phyloP scores from a whole-genome alignment of 2,329 filamentous ascomycete species.

The Cladosporium austrohemisphaericum region DNA sequence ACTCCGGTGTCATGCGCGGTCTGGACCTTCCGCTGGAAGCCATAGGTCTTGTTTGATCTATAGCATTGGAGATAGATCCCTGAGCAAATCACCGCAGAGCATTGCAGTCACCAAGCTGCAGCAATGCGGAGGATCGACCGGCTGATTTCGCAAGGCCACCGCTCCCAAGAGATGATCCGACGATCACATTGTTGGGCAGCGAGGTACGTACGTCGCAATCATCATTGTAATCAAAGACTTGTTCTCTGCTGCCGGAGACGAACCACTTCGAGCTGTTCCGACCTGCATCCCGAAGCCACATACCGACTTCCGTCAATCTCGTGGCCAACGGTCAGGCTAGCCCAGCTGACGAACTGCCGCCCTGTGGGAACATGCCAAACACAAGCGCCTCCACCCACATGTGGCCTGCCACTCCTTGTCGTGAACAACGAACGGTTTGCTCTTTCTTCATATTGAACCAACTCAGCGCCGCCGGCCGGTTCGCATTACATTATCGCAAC shows the following conservation, averaged over 20 bases:
- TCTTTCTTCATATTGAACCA: not conserved
- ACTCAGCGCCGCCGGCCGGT: not conserved
- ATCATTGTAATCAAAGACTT: not conserved
- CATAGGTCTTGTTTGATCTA: not conserved
- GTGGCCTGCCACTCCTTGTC: not conserved
- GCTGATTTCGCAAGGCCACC: not conserved
- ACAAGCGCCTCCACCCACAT: not conserved
- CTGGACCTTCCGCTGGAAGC: too few species aligned
- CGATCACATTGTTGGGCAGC: not conserved
- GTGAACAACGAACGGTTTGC: not conserved
- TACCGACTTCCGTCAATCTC: not conserved
- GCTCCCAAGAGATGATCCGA: not conserved
- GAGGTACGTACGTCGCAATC: too few species aligned
- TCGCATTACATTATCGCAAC: not conserved
- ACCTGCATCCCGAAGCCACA: not conserved
- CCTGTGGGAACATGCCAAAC: constrained; percentile 3
- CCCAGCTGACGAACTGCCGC: not conserved
- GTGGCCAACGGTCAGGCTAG: constrained; percentile 3
- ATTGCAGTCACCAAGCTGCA: too few species aligned
- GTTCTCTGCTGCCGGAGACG: too few species aligned
- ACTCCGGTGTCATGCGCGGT: not conserved
- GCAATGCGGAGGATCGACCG: not conserved
- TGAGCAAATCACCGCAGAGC: not conserved
- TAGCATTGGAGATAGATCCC: too few species aligned
- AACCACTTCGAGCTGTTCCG: too few species aligned